Evolutionary conservation across 257 asterid species (phyloP).

Genomic region (Primulina huaijiensis): DNA sequence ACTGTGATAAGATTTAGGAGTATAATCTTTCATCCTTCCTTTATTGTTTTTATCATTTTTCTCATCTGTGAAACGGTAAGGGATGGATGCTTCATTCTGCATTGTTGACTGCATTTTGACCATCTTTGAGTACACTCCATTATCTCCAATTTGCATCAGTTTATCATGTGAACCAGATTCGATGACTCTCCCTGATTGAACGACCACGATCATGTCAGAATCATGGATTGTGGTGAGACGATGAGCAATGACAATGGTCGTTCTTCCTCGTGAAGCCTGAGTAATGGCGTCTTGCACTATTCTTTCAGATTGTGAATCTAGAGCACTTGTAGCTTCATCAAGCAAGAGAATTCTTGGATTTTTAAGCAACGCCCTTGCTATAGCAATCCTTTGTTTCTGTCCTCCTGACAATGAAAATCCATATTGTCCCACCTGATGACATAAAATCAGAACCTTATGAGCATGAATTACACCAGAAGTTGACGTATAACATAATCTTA

Average conservation of each 20-base stretch:
- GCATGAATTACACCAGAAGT: neutral
- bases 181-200: constrained; percentile 52
- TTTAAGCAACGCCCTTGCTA: constrained; percentile 65
- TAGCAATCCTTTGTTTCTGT: constrained; percentile 75
- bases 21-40: neutral
- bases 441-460: neutral
- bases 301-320: constrained; percentile 71
- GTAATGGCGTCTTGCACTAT: constrained; percentile 68
- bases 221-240: constrained; percentile 56
- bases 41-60: constrained; percentile 15
- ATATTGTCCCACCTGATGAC: constrained; percentile 65
- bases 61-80: neutral
- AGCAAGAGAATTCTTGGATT: constrained; percentile 67
- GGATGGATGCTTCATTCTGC: constrained; percentile 21
- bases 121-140: constrained; percentile 54
- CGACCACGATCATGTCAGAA: constrained; percentile 50
- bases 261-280: constrained; percentile 55
- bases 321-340: constrained; percentile 83
- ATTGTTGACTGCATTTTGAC: constrained; percentile 45
- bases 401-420: constrained; percentile 78
- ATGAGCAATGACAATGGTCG: constrained; percentile 67
- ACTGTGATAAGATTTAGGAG: constrained; percentile 34
- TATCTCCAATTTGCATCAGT: constrained; percentile 44
- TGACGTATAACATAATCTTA: neutral
- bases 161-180: constrained; percentile 67